Conservation (phyloP, 805 yeast genomes). For the Metschnikowia bowlesiae region DNA sequence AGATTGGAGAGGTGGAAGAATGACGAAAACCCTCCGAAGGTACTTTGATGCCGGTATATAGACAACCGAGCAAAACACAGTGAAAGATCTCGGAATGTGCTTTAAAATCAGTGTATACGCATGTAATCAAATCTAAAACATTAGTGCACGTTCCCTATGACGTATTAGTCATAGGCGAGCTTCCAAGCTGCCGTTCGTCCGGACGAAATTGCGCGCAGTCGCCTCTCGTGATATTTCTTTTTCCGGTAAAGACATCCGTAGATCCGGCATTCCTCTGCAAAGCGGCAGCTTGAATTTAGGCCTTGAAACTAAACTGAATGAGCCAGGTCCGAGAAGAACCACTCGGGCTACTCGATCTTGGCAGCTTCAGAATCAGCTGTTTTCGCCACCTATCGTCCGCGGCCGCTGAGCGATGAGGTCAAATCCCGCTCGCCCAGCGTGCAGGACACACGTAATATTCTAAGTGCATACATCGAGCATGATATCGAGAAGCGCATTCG, state of each 20-base stretch:
- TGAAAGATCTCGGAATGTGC: background rate
- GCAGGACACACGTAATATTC: slow-evolving; percentile 3
- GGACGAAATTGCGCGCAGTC: background rate
- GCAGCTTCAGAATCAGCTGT: background rate
- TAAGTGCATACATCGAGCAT: slow-evolving; percentile 4
- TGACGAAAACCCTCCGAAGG: slow-evolving; percentile 19
- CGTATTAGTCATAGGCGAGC: background rate
- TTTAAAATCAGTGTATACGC: slow-evolving; percentile 9
- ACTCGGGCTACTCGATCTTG: background rate
- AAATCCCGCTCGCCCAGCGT: background rate
- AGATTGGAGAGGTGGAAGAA: slow-evolving; percentile 24
- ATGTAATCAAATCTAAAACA: too few species aligned
- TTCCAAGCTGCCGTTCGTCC: background rate
- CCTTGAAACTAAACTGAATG: too few species aligned
- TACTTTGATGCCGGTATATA: background rate
- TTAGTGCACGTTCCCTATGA: background rate
- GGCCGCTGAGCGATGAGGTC: background rate
- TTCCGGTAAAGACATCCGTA: background rate
- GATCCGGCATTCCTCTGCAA: background rate
- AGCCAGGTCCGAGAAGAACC: background rate
- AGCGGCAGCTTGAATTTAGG: background rate
- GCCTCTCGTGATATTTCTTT: background rate
- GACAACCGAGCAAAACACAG: too few species aligned
- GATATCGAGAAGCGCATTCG: slow-evolving; percentile 1
- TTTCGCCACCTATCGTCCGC: background rate